A percentile compares a stretch with the other conserved stretches of the same genome.
Evolutionary conservation across 2,329 filamentous ascomycete genomes (phyloP).

Genomic region (Dothideomycetes sp.): DNA sequence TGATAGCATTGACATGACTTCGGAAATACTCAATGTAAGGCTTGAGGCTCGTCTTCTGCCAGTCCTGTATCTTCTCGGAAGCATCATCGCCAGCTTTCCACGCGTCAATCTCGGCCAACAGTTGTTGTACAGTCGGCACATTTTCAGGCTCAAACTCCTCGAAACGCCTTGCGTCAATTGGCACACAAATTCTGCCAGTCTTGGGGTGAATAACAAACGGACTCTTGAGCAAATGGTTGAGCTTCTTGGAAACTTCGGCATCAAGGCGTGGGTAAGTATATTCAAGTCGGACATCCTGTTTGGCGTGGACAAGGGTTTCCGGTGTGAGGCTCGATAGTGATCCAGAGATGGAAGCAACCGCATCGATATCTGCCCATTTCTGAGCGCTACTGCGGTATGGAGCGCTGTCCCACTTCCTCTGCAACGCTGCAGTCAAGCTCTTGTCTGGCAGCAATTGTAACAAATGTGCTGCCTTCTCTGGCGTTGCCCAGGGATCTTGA

Average conservation of each 20-base stretch:
- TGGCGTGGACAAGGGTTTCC: slow-evolving; percentile 70
- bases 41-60: slow-evolving; percentile 94
- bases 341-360: slow-evolving; percentile 62
- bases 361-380: slow-evolving; percentile 94
- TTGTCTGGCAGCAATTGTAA: slow-evolving; percentile 78
- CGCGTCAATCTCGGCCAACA: slow-evolving; percentile 77
- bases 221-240: slow-evolving; percentile 95
- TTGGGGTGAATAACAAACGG: slow-evolving; percentile 95
- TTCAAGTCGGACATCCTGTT: slow-evolving; percentile 92
- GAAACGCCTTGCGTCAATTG: slow-evolving; percentile 66
- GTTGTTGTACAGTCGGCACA: slow-evolving; percentile 79
- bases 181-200: slow-evolving; percentile 89
- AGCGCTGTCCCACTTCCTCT: slow-evolving; percentile 82
- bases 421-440: slow-evolving; percentile 64
- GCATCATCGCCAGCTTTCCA: slow-evolving; percentile 49
- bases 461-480: slow-evolving; percentile 65
- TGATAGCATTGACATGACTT: slow-evolving; percentile 64
- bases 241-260: slow-evolving; percentile 93
- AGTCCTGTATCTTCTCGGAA: slow-evolving; percentile 59
- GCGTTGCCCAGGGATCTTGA: slow-evolving; percentile 74
- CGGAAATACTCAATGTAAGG: slow-evolving; percentile 88
- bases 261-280: slow-evolving; percentile 97
- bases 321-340: slow-evolving; percentile 52
- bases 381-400: slow-evolving; percentile 65
- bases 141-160: slow-evolving; percentile 77